A percentile compares a stretch with the other conserved stretches of the same genome.
These are phyloP conservation scores for Viridothelium virens DNA, from an alignment of 495 filamentous ascomycete species.

Conservation along the genomic window DNA sequence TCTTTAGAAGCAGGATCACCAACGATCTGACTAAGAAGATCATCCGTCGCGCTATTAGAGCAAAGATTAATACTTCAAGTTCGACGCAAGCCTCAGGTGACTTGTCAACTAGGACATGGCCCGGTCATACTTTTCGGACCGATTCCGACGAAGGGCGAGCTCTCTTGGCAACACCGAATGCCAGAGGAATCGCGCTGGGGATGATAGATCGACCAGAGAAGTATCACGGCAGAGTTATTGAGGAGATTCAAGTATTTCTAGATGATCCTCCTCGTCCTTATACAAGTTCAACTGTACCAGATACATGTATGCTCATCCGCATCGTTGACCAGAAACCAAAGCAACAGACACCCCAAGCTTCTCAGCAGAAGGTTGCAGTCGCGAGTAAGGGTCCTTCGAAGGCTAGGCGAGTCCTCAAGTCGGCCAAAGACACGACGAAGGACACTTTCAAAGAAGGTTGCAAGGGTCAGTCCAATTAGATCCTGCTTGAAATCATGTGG, in stretches of 20 bases:
- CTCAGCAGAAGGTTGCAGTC: conserved; percentile 3
- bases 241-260: conserved; percentile 10
- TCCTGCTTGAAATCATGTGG: conserved; percentile 5
- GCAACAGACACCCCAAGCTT: conserved; percentile 1
- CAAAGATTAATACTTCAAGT: neutral
- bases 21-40: neutral
- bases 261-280: neutral
- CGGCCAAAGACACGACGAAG: neutral
- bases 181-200: neutral
- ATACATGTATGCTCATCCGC: neutral
- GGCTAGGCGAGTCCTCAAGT: neutral
- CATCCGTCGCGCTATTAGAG: neutral
- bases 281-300: neutral
- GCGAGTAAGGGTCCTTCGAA: conserved; percentile 2
- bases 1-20: conserved; percentile 5
- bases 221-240: neutral
- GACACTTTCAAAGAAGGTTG: neutral
- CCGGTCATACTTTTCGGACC: conserved; percentile 1
- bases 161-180: conserved; percentile 10
- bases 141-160: conserved; percentile 10
- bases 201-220: conserved; percentile 9
- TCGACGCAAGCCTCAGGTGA: conserved; percentile 2
- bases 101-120: neutral
- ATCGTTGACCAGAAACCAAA: conserved; percentile 2
- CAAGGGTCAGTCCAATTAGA: neutral